Evolutionary conservation across 768 basidiomycete species (phyloP).

Genomic region (Phylloporus rhodoxanthus): DNA sequence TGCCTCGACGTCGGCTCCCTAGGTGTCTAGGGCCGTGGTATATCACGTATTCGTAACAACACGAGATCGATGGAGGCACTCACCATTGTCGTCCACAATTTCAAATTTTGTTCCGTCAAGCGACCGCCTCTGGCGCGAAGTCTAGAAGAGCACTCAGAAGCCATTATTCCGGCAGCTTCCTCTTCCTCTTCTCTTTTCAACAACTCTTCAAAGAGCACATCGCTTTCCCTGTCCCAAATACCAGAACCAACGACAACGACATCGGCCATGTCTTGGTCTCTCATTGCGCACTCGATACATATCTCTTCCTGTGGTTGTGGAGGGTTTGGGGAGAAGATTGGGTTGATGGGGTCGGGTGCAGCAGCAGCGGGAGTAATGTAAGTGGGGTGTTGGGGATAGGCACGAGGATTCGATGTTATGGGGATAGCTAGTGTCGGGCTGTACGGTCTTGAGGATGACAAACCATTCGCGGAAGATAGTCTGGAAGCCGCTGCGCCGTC

Average conservation of each 20-base stretch:
- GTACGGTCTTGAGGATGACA: conserved; percentile 55
- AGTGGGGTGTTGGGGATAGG: conserved; percentile 69
- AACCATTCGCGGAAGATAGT: conserved; percentile 46
- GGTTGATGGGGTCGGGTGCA: conserved; percentile 53
- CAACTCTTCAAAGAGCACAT: conserved; percentile 74
- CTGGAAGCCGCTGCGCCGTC: conserved; percentile 32
- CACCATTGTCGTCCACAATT: conserved; percentile 74
- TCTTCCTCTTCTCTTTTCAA: conserved; percentile 68
- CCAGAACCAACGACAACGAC: conserved; percentile 83
- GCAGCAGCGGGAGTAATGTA: conserved; percentile 54
- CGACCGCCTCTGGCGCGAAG: conserved; percentile 62
- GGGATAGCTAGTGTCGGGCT: conserved; percentile 38
- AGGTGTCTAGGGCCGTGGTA: conserved; percentile 58
- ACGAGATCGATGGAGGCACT: conserved; percentile 29
- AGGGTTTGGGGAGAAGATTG: conserved; percentile 53
- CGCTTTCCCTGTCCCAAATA: conserved; percentile 89
- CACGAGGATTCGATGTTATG: conserved; percentile 61
- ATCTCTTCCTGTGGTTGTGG: conserved; percentile 66
- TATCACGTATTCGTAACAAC: conserved; percentile 3
- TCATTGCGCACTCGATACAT: conserved; percentile 97
- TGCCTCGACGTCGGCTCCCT: conserved; percentile 83
- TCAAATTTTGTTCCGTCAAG: conserved; percentile 73
- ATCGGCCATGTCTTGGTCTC: conserved; percentile 96
- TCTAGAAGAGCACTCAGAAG: conserved; percentile 48
- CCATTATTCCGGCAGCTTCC: conserved; percentile 43